Evolutionary conservation across 345 rosid genomes (phyloP), one percentile per base, ranked within the genome.

Genomic region (Capsella bursapastoris): DNA sequence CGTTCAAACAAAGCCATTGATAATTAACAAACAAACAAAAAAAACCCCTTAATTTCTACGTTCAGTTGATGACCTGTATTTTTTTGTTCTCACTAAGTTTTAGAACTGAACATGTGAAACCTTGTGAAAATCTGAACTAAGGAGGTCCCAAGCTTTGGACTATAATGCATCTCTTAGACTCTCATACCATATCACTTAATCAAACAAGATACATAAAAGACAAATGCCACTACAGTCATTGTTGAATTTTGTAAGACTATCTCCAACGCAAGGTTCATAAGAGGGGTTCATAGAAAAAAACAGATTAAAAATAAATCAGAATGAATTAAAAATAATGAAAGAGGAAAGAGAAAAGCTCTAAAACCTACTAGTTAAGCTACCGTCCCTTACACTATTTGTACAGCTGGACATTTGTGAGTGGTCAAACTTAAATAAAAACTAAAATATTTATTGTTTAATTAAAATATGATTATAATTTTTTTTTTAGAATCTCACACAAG

Each of bases 11-110:
- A 22, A 31, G 79, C 12, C 38, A 50, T 44, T 63, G 15, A 13
- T 16, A 12, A 59, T 34, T 68, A 16, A 64, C 75, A 69, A 63
- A 51, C 63, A 41, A 75, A 70, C 66, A 63, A 70, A 69, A 13
- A 12, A 50, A 68, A 64, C 34, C 16, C 14, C 31, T 18, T 9
- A 10, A 32, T 55, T 27, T 69, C 65, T n/a, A 68, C 9, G 13
- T 35, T 22, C 73, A 32, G 6, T 66, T 29, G 58, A 14, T 60
- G 52, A 31, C 13, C 16, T 12, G 6, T 55, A 32, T 6, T 32
- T 6, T 31, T 32, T 32, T 32, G 35, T 48, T 1, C 58, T 53
- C 58, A 43, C 45, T 66, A 38, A 18, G 27, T 50, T 48, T 73
- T n/a, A 16, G 25, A 57, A 22, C 25, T 22, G 2, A 22, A 38